Evolutionary conservation across 2,329 filamentous ascomycete genomes (phyloP), one percentile per base, ranked within the genome.

Genomic region (Cladosporium sp.): DNA sequence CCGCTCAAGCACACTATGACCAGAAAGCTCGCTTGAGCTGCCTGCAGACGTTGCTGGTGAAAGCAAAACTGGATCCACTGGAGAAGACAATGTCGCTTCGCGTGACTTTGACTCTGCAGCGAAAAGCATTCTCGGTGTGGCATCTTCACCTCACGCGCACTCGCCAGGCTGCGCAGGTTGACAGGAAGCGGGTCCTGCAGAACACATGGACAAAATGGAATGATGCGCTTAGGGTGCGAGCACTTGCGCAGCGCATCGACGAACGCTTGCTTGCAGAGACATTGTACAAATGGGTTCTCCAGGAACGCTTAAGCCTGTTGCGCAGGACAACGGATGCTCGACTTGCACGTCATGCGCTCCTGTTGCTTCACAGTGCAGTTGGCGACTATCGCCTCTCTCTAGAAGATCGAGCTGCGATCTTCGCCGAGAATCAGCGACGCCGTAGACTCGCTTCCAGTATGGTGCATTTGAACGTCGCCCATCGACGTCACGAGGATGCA

Each of bases 191-290:
- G 47, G 69, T 86, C 28, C 66, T 85, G 51, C 79, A 78, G 51
- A 84, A 84, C 67, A 76, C 82, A 3, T 85, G 82, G 75, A 85
- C 79, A 1, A 73, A 75, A 11, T 88, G 85, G 86, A 87, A 87
- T 62, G 82, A 87, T 65, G 74, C 74, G 15, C 74, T 86, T 15
- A 82, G 85, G 17, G 80, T 77, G 61, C 75, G 80, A 64, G 78
- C 79, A 15, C 70, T 87, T 1, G 73, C 72, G 51, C 73, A 77
- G 19, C 79, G 78, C 14, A 82, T 86, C 50, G 77, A 86, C 62
- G 79, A 83, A 62, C 79, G 84, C 3, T 63, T 86, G 40, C 73
- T 82, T 42, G 72, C 82, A 30, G 79, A 87, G 65, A 71, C 75
- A 6, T 73, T 88, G 61, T 86, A 85, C 69, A 84, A 78, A 69